Evolutionary conservation across 768 basidiomycete genomes (phyloP).

Genomic region (Kwoniella dendrophila): DNA sequence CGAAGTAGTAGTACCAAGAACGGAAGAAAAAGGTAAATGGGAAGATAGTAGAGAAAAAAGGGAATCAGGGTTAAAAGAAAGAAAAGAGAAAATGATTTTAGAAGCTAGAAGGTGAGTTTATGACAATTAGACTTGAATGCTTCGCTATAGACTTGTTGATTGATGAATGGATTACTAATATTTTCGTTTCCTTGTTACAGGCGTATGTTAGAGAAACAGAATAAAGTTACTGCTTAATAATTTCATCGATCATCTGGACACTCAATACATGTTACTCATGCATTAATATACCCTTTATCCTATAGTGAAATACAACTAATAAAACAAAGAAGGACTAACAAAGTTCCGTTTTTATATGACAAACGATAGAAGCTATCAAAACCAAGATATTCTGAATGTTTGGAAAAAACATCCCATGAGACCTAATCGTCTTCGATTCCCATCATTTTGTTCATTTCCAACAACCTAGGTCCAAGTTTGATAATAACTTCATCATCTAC

Average conservation of each 20-base stretch:
- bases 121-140: not conserved
- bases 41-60: conserved; percentile 47
- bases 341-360: too few species aligned
- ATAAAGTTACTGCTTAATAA: conserved; percentile 7
- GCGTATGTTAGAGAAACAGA: conserved; percentile 42
- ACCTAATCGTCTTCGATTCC: conserved; percentile 34
- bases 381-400: not conserved
- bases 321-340: too few species aligned
- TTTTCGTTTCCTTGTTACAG: conserved; percentile 12
- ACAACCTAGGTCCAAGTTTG: conserved; percentile 45
- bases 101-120: conserved; percentile 52
- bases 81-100: conserved; percentile 55
- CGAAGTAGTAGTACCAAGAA: not conserved
- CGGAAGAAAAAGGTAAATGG: conserved; percentile 35
- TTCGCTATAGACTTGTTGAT: not conserved
- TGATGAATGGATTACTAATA: not conserved
- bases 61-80: conserved; percentile 46
- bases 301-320: too few species aligned
- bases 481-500: conserved; percentile 63
- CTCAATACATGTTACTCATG: conserved; percentile 1
- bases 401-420: not conserved
- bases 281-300: conserved; percentile 10
- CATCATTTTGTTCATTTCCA: conserved; percentile 46
- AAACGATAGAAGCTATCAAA: not conserved
- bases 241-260: not conserved